phyloP scores from a whole-genome alignment of 2,329 filamentous ascomycete species.

The Cercospora brassicicola region DNA sequence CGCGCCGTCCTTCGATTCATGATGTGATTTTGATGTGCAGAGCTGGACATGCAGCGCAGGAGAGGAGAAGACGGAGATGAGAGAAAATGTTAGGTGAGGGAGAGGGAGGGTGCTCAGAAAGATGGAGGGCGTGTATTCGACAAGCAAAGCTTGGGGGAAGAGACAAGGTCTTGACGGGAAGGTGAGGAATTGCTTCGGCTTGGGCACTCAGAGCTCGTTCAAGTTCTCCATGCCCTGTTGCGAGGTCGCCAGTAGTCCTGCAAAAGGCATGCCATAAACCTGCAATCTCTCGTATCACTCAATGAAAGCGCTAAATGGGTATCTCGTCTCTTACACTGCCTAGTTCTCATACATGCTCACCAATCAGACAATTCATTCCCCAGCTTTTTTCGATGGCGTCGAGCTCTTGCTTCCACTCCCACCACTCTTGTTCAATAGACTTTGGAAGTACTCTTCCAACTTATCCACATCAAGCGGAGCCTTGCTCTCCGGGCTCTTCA shows the following conservation, averaged over 20 bases:
- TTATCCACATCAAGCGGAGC: constrained; percentile 55
- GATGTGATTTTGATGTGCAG: not conserved
- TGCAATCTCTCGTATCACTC: not conserved
- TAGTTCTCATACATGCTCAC: not conserved
- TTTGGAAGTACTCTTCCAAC: constrained; percentile 61
- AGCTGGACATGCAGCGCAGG: not conserved
- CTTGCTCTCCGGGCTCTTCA: constrained; percentile 41
- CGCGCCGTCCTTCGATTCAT: not conserved
- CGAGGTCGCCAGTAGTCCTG: not conserved
- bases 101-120: no score
- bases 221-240: not conserved
- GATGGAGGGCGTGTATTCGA: no score
- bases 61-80: not conserved
- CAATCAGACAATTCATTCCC: not conserved
- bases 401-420: constrained; percentile 25
- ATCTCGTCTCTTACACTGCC: not conserved
- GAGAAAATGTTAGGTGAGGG: not conserved
- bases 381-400: constrained; percentile 21
- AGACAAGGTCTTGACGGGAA: not conserved
- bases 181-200: not conserved
- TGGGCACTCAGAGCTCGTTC: not conserved
- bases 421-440: constrained; percentile 56
- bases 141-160: not conserved
- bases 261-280: not conserved
- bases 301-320: constrained; percentile 1